A percentile compares a stretch with the other conserved stretches of the same genome.
phyloP scores from a whole-genome alignment of 2,329 filamentous ascomycete species.

The Cladosporium colombiae region DNA sequence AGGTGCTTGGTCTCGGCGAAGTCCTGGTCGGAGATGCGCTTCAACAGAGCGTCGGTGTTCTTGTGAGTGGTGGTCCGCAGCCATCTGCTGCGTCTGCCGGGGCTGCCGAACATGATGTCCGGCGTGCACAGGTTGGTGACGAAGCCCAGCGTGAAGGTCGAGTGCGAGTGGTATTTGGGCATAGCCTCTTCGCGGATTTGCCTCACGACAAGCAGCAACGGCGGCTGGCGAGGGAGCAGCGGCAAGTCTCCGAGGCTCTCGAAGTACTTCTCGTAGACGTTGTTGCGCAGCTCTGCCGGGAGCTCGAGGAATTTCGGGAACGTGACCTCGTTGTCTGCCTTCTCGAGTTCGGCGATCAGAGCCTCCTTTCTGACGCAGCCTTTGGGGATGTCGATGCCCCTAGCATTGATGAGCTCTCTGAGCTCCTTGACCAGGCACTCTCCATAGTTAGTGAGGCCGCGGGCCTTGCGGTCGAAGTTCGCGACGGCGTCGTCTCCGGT shows the following conservation, averaged over 20 bases:
- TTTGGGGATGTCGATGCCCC: not conserved
- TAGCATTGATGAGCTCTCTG: not conserved
- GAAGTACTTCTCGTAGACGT: slow-evolving; percentile 1
- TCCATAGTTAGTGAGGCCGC: not conserved
- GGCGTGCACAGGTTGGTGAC: not conserved
- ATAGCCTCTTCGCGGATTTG: not conserved
- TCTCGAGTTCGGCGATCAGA: not conserved
- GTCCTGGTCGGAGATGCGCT: not conserved
- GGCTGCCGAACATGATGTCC: not conserved
- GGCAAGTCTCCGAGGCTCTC: not conserved
- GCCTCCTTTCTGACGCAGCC: not conserved
- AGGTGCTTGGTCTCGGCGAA: not conserved
- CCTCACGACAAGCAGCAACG: not conserved
- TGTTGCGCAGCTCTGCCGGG: not conserved
- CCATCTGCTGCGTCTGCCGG: not conserved
- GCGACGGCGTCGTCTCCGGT: not conserved
- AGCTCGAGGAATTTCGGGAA: not conserved
- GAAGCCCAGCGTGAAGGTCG: not conserved
- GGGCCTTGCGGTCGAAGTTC: not conserved
- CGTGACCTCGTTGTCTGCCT: not conserved
- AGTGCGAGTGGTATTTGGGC: not conserved
- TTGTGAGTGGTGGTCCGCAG: not conserved
- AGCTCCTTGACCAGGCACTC: not conserved
- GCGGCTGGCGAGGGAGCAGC: slow-evolving; percentile 4
- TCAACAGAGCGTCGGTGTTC: not conserved